Percentiles rank a stretch among this genome's conserved stretches.
These are phyloP conservation scores for Ophiostoma ips DNA, from an alignment of 2,329 filamentous ascomycete genomes.

Conservation along the genomic window DNA sequence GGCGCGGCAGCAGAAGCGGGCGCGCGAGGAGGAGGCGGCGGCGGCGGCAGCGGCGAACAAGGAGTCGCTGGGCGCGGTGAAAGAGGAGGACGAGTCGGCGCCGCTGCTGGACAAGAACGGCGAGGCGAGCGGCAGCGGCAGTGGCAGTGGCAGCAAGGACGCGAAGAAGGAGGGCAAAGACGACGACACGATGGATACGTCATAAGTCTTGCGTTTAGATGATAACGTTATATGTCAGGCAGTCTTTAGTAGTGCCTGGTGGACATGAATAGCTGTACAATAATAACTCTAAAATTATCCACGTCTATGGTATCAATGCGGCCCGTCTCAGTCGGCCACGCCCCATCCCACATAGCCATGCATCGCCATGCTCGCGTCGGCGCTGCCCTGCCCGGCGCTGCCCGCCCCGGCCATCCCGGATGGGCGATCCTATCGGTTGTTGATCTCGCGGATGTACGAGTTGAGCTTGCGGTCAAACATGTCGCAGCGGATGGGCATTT, in stretches of 20 bases:
- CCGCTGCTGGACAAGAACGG: constrained; percentile 49
- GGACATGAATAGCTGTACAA: no score
- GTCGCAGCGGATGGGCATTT: constrained; percentile 94
- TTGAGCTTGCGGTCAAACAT: constrained; percentile 80
- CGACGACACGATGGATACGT: constrained; percentile 78
- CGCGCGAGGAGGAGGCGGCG: constrained; percentile 58
- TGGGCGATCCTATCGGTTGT: constrained; percentile 32
- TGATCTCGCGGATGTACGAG: constrained; percentile 64
- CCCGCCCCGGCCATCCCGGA: not conserved
- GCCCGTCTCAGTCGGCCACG: not conserved
- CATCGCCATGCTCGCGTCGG: not conserved
- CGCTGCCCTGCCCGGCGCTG: no score
- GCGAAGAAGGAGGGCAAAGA: constrained; percentile 38
- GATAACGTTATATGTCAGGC: no score
- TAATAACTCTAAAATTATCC: no score
- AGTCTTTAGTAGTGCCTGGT: no score
- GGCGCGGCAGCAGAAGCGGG: constrained; percentile 77
- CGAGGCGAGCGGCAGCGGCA: constrained; percentile 48
- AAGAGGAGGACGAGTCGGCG: constrained; percentile 60
- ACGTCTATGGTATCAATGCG: not conserved
- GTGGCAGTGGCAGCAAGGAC: constrained; percentile 24
- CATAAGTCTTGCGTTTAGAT: constrained; percentile 29
- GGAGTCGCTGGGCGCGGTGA: constrained; percentile 55
- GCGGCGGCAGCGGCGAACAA: constrained; percentile 46
- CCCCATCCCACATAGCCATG: not conserved